Evolutionary conservation across 2,329 filamentous ascomycete species (phyloP).

Genomic region (Biscogniauxia sp.): DNA sequence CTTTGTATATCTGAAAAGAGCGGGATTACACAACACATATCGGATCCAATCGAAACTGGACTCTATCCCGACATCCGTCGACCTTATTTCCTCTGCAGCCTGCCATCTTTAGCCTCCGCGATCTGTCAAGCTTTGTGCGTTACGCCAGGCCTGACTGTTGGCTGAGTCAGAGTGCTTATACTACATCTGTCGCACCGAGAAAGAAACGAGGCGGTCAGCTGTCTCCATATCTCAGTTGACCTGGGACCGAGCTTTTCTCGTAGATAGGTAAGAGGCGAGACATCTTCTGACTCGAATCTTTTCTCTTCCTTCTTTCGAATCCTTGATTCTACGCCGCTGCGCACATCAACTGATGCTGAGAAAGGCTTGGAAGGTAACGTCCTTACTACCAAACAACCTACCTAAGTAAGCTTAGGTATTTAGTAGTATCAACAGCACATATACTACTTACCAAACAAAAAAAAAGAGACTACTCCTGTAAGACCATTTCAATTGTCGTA

Average conservation of each 20-base stretch:
- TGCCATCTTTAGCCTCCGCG: conserved; percentile 13
- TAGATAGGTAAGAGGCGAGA: conserved; percentile 19
- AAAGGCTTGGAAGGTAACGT: not conserved
- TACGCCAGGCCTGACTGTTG: conserved; percentile 19
- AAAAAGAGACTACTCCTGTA: not conserved
- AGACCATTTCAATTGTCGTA: not conserved
- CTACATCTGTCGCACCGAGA: conserved; percentile 8
- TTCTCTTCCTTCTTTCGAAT: conserved; percentile 2
- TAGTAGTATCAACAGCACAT: not conserved
- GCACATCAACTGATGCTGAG: not conserved
- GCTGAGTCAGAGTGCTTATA: conserved; percentile 21
- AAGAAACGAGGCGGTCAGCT: conserved; percentile 9
- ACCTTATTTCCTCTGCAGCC: conserved; percentile 16
- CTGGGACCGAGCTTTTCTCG: conserved; percentile 9
- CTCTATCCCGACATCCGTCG: conserved; percentile 24
- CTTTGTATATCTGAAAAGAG: conserved; percentile 24
- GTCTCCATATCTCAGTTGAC: conserved; percentile 9
- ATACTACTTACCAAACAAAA: not conserved
- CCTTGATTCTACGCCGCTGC: conserved; percentile 13
- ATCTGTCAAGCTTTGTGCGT: conserved; percentile 22
- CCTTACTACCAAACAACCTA: not conserved
- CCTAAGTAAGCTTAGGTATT: not conserved
- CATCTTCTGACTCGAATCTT: not conserved
- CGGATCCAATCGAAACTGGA: conserved; percentile 25
- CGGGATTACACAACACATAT: conserved; percentile 22